Percentiles rank a stretch among this genome's conserved stretches.
These are phyloP conservation scores for Excoecaria agallocha DNA, from an alignment of 345 rosid genomes.

Conservation along the genomic window DNA sequence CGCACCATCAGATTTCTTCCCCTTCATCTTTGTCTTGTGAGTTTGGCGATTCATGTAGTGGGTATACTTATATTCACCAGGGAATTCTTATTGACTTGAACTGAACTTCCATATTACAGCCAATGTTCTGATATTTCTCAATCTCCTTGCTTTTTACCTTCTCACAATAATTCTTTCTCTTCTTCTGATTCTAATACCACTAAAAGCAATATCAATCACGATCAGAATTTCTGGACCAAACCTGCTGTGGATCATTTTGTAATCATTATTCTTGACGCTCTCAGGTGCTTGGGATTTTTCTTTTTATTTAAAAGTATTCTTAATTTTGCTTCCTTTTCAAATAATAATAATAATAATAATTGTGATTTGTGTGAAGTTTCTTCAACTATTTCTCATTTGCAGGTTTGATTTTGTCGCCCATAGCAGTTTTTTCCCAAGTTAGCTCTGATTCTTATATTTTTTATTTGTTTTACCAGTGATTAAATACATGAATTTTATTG, in stretches of 20 bases:
- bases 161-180: neutral
- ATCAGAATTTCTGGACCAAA: constrained; percentile 52
- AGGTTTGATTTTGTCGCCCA: constrained; percentile 89
- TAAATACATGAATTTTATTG: neutral
- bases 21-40: too few relatives aligned
- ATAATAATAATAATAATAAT: neutral
- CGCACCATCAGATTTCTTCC: too few relatives aligned
- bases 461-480: neutral
- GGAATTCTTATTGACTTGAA: constrained; percentile 89
- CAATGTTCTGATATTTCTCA: constrained; percentile 57
- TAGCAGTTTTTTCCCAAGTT: constrained; percentile 61
- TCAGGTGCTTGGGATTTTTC: constrained; percentile 35
- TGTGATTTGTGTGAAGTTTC: neutral
- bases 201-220: constrained; percentile 4
- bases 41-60: constrained; percentile 46
- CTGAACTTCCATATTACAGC: constrained; percentile 78
- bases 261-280: constrained; percentile 80
- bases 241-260: constrained; percentile 67
- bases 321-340: neutral
- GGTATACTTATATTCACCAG: constrained; percentile 66
- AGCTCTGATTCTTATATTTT: neutral
- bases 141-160: constrained; percentile 54
- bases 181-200: constrained; percentile 8
- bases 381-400: constrained; percentile 8
- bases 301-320: neutral